Base-by-base conservation (phyloP, 164 flowering plant genomes). In the Santalum album region DNA sequence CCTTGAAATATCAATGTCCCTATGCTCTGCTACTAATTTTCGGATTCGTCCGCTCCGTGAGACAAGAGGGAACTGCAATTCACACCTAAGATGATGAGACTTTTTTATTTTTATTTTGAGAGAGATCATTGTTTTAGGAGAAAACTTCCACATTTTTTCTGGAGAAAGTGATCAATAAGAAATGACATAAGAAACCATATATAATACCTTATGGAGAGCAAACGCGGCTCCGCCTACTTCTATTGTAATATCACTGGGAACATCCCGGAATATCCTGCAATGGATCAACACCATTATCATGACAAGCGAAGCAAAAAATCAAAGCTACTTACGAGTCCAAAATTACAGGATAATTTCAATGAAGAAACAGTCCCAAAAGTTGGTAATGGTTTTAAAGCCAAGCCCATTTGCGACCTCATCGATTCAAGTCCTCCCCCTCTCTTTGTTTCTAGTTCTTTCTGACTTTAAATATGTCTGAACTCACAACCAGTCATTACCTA, bases 31-130 rank as follows among this genome's bases (percentile, higher is more conserved):
- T 25, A 84, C 78, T 53, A 91, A 42, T 71, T 72, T 86, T 23
- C 96, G 56, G 52, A 91, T 77, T 61, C 84, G 64, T 2, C 96
- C 95, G 65, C 96, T 79, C 53, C 83, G 73, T 14, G 95, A 83
- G 19, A 91, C 90, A 14, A 91, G 86, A 58, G 96, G 96, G 56
- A 88, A 91, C 98, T 91, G 77, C 70, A 77, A 49, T 44, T 22
- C 47, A 47, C 34, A 70, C 40, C 34, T 25, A 24, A 17, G 19
- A 23, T 27, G 34, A 56, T 10, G 7, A 60, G 12, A 25, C 19
- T 14, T 32, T 24, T 35, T 3, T 45, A 16, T 25, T n/a, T n/a
- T n/a, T n/a, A n/a, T n/a, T n/a, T n/a, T n/a, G n/a, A n/a, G n/a
- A n/a, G n/a, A n/a, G n/a, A n/a, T n/a, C n/a, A n/a, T n/a, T n/a